These are phyloP conservation scores for Paracamarosporium sp. DNA, from an alignment of 2,329 filamentous ascomycete species.

Conservation along the genomic window DNA sequence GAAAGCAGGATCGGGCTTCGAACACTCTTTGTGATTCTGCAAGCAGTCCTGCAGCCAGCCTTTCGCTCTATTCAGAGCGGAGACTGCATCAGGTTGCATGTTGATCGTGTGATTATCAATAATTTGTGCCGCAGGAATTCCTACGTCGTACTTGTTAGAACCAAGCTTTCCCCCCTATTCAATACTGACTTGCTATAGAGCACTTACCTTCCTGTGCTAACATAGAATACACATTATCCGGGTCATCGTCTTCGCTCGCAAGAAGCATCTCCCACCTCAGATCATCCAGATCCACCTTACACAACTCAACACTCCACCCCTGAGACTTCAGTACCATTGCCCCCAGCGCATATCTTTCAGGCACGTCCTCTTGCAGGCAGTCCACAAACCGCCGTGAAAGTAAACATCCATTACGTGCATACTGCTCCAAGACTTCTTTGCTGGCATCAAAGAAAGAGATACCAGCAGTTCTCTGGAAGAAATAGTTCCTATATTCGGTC, in stretches of 20 bases:
- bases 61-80: background rate
- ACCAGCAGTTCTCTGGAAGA: background rate
- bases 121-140: background rate
- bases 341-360: background rate
- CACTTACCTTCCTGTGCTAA: background rate
- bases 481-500: background rate
- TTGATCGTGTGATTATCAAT: background rate
- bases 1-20: background rate
- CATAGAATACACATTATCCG: background rate
- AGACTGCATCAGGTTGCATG: background rate
- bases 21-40: background rate
- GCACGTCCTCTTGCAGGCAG: background rate
- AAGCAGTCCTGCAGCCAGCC: background rate
- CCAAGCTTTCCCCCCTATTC: background rate
- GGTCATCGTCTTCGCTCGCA: background rate
- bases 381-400: background rate
- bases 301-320: background rate
- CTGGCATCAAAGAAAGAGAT: background rate
- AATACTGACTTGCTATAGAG: background rate
- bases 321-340: background rate
- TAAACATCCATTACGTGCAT: background rate
- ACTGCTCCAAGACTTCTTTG: background rate
- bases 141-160: background rate
- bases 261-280: background rate
- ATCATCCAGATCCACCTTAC: background rate